Conservation (phyloP, 306 rosid genomes). For the Prunus mira region DNA sequence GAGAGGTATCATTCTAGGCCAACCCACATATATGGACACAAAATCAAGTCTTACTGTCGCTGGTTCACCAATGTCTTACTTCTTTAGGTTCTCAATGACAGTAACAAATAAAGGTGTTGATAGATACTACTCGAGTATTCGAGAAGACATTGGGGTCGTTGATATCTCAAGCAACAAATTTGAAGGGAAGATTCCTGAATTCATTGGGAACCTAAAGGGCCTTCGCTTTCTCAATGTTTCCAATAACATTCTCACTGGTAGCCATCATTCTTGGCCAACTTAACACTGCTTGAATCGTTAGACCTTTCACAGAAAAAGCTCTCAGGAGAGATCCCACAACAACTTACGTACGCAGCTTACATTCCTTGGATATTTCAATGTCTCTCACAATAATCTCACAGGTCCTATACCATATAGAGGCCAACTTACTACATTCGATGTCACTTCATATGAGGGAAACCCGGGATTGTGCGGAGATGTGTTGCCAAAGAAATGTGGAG, state of each 20-base stretch:
- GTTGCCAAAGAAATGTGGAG: not conserved
- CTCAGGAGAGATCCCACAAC: not conserved
- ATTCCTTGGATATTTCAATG: not conserved
- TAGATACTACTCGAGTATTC: accelerated
- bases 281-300: not conserved
- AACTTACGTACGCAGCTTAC: not conserved
- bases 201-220: no score
- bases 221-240: no score
- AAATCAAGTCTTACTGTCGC: no score
- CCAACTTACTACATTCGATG: not conserved
- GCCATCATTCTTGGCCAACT: not conserved
- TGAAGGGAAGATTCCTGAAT: no score
- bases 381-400: not conserved
- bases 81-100: not conserved
- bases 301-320: not conserved
- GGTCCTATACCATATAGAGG: not conserved
- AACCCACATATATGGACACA: not conserved
- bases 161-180: not conserved
- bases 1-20: not conserved
- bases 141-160: not conserved
- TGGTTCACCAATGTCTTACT: no score
- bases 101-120: not conserved
- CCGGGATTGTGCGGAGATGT: not conserved
- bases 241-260: not conserved
- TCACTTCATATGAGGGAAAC: not conserved